These are phyloP conservation scores for Sequoia sempervirens DNA, from an alignment of 75 land plant genomes.

Conservation along the genomic window DNA sequence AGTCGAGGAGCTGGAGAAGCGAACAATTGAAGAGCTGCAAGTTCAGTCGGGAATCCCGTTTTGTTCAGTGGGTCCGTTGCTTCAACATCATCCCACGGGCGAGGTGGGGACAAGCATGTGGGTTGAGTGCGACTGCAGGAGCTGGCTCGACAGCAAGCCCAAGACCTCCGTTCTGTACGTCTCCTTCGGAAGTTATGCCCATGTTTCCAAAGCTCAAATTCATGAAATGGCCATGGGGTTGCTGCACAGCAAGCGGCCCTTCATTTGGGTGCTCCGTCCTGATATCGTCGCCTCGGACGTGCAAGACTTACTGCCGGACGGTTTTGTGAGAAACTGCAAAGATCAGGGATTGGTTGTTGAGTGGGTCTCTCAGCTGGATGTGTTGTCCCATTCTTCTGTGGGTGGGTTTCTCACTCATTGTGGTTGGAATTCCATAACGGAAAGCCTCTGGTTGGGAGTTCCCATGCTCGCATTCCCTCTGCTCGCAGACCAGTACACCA, in stretches of 20 bases:
- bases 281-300: slow-evolving; percentile 33
- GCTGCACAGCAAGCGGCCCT: slow-evolving; percentile 20
- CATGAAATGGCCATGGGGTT: slow-evolving; percentile 41
- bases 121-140: slow-evolving; percentile 41
- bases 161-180: slow-evolving; percentile 37
- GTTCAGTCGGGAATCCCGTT: slow-evolving; percentile 10
- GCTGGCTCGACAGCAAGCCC: slow-evolving; percentile 39
- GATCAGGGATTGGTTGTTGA: slow-evolving; percentile 35
- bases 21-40: slow-evolving; percentile 26
- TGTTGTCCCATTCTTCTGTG: slow-evolving; percentile 9
- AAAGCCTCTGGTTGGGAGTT: too few species aligned
- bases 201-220: slow-evolving; percentile 20
- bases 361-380: slow-evolving; percentile 41
- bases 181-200: slow-evolving; percentile 13
- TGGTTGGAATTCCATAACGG: too few species aligned
- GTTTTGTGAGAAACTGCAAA: slow-evolving; percentile 17
- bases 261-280: slow-evolving; percentile 9
- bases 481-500: slow-evolving; percentile 37
- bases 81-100: slow-evolving; percentile 8
- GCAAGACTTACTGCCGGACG: slow-evolving; percentile 28
- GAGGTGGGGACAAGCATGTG: slow-evolving; percentile 13
- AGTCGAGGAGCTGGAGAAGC: slow-evolving; percentile 5
- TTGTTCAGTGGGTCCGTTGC: slow-evolving; percentile 39
- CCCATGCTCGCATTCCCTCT: too few species aligned
- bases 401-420: too few species aligned